phyloP scores from a whole-genome alignment of 2,329 filamentous ascomycete species.

The Colletotrichum falcatum region DNA sequence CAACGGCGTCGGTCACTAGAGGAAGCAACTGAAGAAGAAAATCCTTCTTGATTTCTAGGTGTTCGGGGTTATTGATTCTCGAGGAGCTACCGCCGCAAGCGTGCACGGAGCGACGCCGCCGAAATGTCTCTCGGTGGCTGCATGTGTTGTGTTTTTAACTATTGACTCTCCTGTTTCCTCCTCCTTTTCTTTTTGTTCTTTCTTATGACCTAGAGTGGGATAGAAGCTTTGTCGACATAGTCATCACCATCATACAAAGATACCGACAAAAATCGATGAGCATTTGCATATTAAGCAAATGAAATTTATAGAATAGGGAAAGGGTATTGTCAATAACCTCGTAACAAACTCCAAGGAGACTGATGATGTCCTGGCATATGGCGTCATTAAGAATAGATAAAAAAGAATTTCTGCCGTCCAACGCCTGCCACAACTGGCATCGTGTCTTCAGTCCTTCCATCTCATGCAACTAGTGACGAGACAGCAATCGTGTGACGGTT shows the following conservation, averaged over 20 bases:
- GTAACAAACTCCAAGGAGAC: slow-evolving; percentile 23
- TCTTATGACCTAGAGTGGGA: not conserved
- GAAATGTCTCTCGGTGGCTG: slow-evolving; percentile 12
- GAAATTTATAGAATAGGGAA: slow-evolving; percentile 34
- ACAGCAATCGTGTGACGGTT: not conserved
- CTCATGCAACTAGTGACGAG: not conserved
- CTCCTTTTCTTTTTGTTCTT: not conserved
- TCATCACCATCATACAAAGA: not conserved
- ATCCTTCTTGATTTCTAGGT: not conserved
- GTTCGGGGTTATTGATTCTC: not conserved
- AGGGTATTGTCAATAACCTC: slow-evolving; percentile 31
- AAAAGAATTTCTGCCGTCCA: slow-evolving; percentile 7
- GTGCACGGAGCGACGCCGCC: slow-evolving; percentile 12
- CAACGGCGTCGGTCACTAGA: slow-evolving; percentile 45
- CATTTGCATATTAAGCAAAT: slow-evolving; percentile 31
- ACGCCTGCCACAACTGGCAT: not conserved
- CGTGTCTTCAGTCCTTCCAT: not conserved
- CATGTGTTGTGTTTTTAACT: no score
- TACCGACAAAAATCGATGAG: slow-evolving; percentile 4
- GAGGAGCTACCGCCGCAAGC: slow-evolving; percentile 16
- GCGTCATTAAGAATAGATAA: slow-evolving; percentile 3
- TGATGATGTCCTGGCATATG: slow-evolving; percentile 29
- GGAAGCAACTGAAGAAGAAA: slow-evolving; percentile 4
- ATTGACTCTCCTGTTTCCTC: not conserved
- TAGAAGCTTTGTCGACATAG: not conserved